Evolutionary conservation across 2,329 filamentous ascomycete genomes (phyloP).

Genomic region (Clarireedia monteithiana): DNA sequence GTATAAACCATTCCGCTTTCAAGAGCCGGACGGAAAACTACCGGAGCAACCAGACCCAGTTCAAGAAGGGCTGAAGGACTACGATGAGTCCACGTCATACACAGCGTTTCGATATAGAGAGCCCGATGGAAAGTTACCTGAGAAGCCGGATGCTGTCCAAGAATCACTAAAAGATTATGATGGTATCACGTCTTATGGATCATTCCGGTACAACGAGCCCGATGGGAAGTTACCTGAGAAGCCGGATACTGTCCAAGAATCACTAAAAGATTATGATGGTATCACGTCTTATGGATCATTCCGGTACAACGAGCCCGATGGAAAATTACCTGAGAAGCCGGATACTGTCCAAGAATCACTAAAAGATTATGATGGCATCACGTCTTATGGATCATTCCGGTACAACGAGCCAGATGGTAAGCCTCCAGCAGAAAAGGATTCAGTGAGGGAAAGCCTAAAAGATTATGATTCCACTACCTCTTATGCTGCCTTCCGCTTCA

Average conservation of each 20-base stretch:
- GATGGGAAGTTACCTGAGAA: conserved; percentile 17
- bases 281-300: conserved; percentile 12
- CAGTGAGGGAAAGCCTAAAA: conserved; percentile 30
- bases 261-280: conserved; percentile 25
- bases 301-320: conserved; percentile 20
- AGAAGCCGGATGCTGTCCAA: conserved; percentile 27
- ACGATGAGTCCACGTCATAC: conserved; percentile 14
- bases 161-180: conserved; percentile 27
- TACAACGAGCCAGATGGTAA: conserved; percentile 22
- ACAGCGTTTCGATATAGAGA: conserved; percentile 21
- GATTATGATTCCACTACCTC: conserved; percentile 25
- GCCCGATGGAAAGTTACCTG: conserved; percentile 18
- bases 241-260: conserved; percentile 28
- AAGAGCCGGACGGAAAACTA: conserved; percentile 22
- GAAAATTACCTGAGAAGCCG: conserved; percentile 16
- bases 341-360: conserved; percentile 30
- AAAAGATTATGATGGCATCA: conserved; percentile 19
- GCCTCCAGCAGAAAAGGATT: conserved; percentile 18
- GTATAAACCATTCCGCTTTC: conserved; percentile 16
- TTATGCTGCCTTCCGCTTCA: conserved; percentile 18
- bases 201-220: conserved; percentile 20
- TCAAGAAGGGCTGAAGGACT: conserved; percentile 29
- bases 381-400: conserved; percentile 12
- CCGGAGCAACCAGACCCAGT: conserved; percentile 23
- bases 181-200: conserved; percentile 5